These are phyloP conservation scores for Perilla frutescens DNA, from an alignment of 257 asterid species.

Conservation along the genomic window DNA sequence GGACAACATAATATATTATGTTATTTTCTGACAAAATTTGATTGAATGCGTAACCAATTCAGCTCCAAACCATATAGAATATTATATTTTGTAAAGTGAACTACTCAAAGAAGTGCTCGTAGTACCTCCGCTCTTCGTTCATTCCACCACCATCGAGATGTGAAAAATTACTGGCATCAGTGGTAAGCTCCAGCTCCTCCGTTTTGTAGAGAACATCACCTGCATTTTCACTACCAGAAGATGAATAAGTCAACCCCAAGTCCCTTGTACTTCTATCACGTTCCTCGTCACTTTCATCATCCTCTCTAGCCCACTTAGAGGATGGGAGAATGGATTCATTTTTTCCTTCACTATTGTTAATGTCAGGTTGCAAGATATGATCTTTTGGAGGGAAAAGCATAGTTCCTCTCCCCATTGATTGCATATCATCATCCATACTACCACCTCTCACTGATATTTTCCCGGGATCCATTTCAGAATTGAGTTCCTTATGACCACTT, in stretches of 20 bases:
- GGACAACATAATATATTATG: neutral
- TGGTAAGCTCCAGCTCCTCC: constrained; percentile 57
- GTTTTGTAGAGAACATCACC: constrained; percentile 54
- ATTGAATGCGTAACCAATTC: constrained; percentile 1
- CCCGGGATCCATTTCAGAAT: constrained; percentile 52
- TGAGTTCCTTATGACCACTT: constrained; percentile 54
- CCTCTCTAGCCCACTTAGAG: constrained; percentile 96
- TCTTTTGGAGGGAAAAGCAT: constrained; percentile 41
- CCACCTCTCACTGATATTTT: constrained; percentile 52
- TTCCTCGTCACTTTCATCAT: constrained; percentile 76
- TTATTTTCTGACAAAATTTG: neutral
- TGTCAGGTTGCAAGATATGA: constrained; percentile 43
- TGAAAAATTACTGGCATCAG: constrained; percentile 61
- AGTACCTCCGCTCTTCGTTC: constrained; percentile 85
- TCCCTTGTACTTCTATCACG: constrained; percentile 63
- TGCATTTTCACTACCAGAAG: constrained; percentile 91
- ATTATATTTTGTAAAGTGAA: constrained; percentile 10
- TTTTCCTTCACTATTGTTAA: constrained; percentile 52
- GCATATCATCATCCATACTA: constrained; percentile 52
- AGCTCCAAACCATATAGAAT: neutral
- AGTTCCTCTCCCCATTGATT: constrained; percentile 53
- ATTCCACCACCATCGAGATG: constrained; percentile 67
- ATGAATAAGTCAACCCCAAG: constrained; percentile 81
- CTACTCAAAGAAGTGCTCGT: constrained; percentile 3
- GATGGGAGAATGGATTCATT: constrained; percentile 71